Evolutionary conservation across 176 grass and related monocot genomes (phyloP).

Genomic region (Puccinellia tenuiflora): DNA sequence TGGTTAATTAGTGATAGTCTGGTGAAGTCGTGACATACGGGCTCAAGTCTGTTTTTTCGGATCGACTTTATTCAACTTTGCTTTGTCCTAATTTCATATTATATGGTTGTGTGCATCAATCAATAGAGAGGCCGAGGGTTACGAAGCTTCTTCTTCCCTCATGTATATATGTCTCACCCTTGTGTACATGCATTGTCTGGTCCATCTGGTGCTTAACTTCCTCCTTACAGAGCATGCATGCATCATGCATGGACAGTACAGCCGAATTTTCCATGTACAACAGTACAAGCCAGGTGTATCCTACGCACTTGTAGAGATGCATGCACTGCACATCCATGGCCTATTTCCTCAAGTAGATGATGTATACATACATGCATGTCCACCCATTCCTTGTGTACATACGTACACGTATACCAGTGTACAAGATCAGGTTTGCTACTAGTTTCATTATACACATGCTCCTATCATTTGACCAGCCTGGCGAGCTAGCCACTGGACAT

Average conservation of each 20-base stretch:
- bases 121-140: too few species aligned
- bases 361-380: not conserved
- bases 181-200: slow-evolving; percentile 10
- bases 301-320: not conserved
- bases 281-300: slow-evolving; percentile 31
- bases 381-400: not conserved
- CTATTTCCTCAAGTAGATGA: not conserved
- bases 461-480: slow-evolving; percentile 34
- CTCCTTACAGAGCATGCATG: too few species aligned
- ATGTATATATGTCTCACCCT: not conserved
- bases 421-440: slow-evolving; percentile 21
- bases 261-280: not conserved
- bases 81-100: too few species aligned
- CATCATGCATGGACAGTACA: not conserved
- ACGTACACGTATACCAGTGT: too few species aligned
- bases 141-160: not conserved
- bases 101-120: too few species aligned
- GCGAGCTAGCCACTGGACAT: not conserved
- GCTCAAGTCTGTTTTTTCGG: too few species aligned
- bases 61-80: too few species aligned
- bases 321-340: slow-evolving; percentile 35
- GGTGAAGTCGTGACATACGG: too few species aligned
- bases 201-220: slow-evolving; percentile 29
- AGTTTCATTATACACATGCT: not conserved
- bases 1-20: too few species aligned